A percentile compares a stretch with the other conserved stretches of the same genome.
phyloP scores from a whole-genome alignment of 1,284 basidiomycete species.

The Xerocomus minutiporus region DNA sequence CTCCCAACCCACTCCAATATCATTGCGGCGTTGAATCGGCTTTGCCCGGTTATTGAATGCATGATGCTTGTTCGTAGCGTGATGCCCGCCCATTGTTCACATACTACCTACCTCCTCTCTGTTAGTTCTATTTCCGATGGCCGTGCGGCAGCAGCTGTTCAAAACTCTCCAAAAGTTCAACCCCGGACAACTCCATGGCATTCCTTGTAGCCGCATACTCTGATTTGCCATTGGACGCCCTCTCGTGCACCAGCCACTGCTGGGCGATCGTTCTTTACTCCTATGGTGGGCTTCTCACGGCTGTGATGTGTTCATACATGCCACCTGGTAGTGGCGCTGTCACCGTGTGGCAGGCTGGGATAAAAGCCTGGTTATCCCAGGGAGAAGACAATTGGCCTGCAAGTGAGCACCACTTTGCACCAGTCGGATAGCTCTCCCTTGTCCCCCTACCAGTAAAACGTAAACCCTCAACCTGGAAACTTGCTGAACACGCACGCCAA shows the following conservation, averaged over 20 bases:
- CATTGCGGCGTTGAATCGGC: constrained; percentile 20
- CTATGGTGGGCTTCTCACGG: constrained; percentile 23
- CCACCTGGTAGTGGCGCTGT: constrained; percentile 31
- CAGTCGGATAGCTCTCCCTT: constrained; percentile 2
- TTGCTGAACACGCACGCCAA: neutral
- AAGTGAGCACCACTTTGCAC: constrained; percentile 10
- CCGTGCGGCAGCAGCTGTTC: neutral
- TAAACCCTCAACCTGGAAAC: neutral
- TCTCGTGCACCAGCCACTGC: constrained; percentile 5
- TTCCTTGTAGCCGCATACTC: neutral
- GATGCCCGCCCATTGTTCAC: neutral
- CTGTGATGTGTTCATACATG: constrained; percentile 20
- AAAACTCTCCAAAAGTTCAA: constrained; percentile 5
- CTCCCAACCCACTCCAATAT: neutral
- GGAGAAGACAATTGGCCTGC: constrained; percentile 2
- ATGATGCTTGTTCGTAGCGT: constrained; percentile 7
- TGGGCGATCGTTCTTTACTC: constrained; percentile 10
- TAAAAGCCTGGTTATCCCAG: constrained; percentile 15
- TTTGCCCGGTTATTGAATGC: constrained; percentile 19
- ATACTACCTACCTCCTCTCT: neutral
- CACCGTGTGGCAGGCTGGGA: constrained; percentile 24
- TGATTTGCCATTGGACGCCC: constrained; percentile 12
- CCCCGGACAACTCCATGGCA: neutral
- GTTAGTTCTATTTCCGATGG: neutral
- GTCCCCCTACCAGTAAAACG: neutral